Evolutionary conservation across 495 filamentous ascomycete genomes (phyloP).

Genomic region (Podospora pseudopauciseta): DNA sequence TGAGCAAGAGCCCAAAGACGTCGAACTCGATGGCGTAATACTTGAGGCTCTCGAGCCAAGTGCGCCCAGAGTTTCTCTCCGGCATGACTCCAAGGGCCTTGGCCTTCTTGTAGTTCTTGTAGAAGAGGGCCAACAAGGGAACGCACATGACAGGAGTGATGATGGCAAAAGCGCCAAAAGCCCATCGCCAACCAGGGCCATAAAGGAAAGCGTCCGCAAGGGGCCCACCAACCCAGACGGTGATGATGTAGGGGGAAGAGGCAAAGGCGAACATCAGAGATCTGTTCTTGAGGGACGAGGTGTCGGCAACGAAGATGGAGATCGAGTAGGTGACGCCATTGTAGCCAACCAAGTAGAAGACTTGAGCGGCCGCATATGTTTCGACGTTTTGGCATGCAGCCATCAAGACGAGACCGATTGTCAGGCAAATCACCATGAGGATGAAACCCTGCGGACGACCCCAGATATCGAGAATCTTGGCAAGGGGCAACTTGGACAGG

Average conservation of each 20-base stretch:
- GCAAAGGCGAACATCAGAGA: slow-evolving; percentile 59
- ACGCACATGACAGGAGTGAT: slow-evolving; percentile 53
- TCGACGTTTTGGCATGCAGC: slow-evolving; percentile 48
- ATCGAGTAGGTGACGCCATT: slow-evolving; percentile 57
- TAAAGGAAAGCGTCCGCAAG: slow-evolving; percentile 45
- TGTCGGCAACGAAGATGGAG: slow-evolving; percentile 64
- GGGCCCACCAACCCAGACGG: slow-evolving; percentile 51
- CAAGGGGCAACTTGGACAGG: slow-evolving; percentile 55
- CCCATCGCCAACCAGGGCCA: slow-evolving; percentile 58
- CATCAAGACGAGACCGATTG: slow-evolving; percentile 49
- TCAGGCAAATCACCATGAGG: slow-evolving; percentile 34
- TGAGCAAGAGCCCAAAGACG: slow-evolving; percentile 43
- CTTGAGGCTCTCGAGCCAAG: slow-evolving; percentile 43
- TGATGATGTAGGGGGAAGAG: slow-evolving; percentile 64
- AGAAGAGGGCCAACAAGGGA: slow-evolving; percentile 55
- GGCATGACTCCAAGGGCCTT: slow-evolving; percentile 49
- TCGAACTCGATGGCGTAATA: slow-evolving; percentile 57
- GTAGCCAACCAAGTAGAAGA: slow-evolving; percentile 54
- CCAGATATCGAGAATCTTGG: slow-evolving; percentile 64
- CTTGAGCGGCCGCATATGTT: slow-evolving; percentile 49
- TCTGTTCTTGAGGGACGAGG: slow-evolving; percentile 59
- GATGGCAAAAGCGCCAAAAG: slow-evolving; percentile 59
- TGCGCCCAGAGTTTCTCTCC: slow-evolving; percentile 44
- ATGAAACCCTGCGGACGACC: slow-evolving; percentile 50
- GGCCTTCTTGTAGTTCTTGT: slow-evolving; percentile 59